Percentiles rank a stretch among this genome's conserved stretches.
Conservation (phyloP, 345 rosid species). For the Citrus trifoliata region DNA sequence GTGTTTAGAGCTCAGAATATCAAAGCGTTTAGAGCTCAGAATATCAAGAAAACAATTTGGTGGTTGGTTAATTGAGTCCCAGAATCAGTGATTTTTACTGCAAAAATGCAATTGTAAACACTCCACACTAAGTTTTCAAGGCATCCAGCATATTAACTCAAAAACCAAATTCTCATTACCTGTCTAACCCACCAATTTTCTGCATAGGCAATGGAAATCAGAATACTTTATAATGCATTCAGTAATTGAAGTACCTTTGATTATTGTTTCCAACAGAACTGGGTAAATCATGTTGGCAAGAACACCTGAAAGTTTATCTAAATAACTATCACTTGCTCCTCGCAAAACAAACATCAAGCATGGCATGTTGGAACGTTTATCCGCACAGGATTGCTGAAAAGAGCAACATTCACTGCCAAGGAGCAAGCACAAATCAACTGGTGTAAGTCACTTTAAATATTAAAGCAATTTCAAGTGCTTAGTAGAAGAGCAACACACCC, state of each 20-base stretch:
- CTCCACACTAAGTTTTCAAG: neutral
- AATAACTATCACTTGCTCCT: conserved; percentile 33
- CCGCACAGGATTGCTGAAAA: conserved; percentile 43
- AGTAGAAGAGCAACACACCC: neutral
- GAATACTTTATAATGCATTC: neutral
- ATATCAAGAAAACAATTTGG: neutral
- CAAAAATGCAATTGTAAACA: neutral
- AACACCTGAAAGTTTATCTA: conserved; percentile 46
- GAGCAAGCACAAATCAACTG: conserved; percentile 21
- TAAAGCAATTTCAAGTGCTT: neutral
- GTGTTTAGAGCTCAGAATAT: neutral
- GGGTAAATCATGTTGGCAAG: conserved; percentile 72
- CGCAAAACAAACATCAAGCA: conserved; percentile 68
- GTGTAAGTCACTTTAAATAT: neutral
- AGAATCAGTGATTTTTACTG: neutral
- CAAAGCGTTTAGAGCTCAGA: neutral
- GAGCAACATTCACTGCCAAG: conserved; percentile 68
- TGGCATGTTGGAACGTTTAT: conserved; percentile 41
- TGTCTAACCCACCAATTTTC: conserved; percentile 5
- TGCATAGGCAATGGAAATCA: neutral
- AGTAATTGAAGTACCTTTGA: conserved; percentile 61
- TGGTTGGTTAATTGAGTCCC: neutral
- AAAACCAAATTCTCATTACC: neutral
- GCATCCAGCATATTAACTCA: neutral
- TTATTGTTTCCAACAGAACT: conserved; percentile 63